Base-by-base conservation (phyloP, 2,329 filamentous ascomycete genomes). In the Allantophomopsis lycopodina region DNA sequence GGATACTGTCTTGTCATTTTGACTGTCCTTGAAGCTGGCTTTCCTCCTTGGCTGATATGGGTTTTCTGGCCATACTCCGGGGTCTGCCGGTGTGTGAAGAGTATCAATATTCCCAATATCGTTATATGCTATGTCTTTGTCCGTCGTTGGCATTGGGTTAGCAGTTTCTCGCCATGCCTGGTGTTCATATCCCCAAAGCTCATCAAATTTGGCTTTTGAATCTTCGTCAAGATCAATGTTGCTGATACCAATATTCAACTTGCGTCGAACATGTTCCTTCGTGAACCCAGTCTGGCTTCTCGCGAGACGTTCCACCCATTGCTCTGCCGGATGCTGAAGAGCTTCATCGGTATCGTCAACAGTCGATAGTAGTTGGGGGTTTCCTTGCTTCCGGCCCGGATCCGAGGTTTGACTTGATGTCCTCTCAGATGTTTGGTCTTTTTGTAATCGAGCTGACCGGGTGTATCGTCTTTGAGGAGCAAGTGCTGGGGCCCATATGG, bases 401-500 rank as follows among this genome's bases (percentile, higher is more conserved):
- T 35, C 15, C 17, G 33, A 20, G 3, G 3, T 10, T 7, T 35
- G 6, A 17, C 15, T 16, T 12, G 8, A 8, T 35, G 17, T 14
- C 11, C 5, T 35, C 20, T 35, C 15, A 11, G 13, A 12, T 28
- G 8, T 28, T 8, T 28, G 23, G 11, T 28, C 23, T 12, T 28
- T 8, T 8, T 28, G 23, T 28, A 28, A 12, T 28, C 23, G 23
- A 6, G 10, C 23, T 3, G 23, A 28, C 5, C 23, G 23, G 23
- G 23, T 28, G 23, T 28, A 28, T 28, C 8, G 23, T 12, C 23
- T 28, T 28, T 12, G 23, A 28, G 23, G 7, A 28, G 23, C 23
- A 28, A 28, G 23, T 28, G 23, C 4, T 28, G 23, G 23, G 23
- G 54, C 51, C 53, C 55, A 58, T 54, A 51, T 47, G 42, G 48